Percentiles rank a stretch among this genome's conserved stretches.
phyloP scores from a whole-genome alignment of 2,329 filamentous ascomycete species.

The Tolypocladium pustulatum region DNA sequence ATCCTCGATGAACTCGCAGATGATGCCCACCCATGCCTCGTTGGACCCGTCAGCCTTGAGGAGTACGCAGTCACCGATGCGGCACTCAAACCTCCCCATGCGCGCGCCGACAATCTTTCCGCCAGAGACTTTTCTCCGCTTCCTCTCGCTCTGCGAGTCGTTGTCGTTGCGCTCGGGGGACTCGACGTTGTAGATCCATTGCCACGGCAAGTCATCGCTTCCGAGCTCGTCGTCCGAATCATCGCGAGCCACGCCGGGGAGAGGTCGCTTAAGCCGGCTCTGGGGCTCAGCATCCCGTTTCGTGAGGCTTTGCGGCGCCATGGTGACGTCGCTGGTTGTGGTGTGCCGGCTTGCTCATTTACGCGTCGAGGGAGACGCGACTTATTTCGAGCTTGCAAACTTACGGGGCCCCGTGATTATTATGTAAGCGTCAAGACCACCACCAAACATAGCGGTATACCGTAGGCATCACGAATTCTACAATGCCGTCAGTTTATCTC shows the following conservation, averaged over 20 bases:
- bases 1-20: constrained; percentile 69
- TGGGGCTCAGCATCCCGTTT: constrained; percentile 9
- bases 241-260: constrained; percentile 54
- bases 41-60: constrained; percentile 79
- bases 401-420: too few species aligned
- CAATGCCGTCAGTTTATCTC: too few species aligned
- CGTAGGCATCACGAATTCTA: too few species aligned
- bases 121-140: constrained; percentile 22
- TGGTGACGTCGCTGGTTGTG: constrained; percentile 8
- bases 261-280: constrained; percentile 7
- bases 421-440: too few species aligned
- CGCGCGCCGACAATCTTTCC: constrained; percentile 65
- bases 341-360: constrained; percentile 4
- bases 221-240: constrained; percentile 85
- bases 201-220: constrained; percentile 61
- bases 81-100: constrained; percentile 73
- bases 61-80: constrained; percentile 72
- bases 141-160: constrained; percentile 19
- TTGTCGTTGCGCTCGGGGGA: constrained; percentile 11
- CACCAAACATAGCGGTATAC: too few species aligned
- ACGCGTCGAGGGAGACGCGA: constrained; percentile 22
- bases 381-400: neutral
- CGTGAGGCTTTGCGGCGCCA: constrained; percentile 12
- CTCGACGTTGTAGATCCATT: constrained; percentile 59
- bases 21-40: constrained; percentile 86